Conservation (phyloP, 78 protist species). For the Bigelowiella natans region DNA sequence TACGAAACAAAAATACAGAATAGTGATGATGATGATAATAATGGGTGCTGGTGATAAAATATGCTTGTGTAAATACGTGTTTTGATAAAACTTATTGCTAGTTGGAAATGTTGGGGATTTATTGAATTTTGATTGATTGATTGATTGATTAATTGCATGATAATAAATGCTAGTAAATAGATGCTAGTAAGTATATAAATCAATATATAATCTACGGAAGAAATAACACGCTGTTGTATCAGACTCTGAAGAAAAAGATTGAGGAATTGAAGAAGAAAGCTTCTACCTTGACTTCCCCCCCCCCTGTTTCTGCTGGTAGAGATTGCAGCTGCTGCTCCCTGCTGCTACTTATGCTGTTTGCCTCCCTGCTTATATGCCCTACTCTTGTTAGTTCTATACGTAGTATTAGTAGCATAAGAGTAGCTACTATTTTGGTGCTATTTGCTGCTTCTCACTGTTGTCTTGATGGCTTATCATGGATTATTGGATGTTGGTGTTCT, state of each 20-base stretch:
- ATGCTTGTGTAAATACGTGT: neutral
- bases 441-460: too few species aligned
- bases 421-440: neutral
- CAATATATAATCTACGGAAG: neutral
- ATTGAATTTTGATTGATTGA: too few species aligned
- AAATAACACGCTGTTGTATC: neutral
- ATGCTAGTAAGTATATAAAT: too few species aligned
- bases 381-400: neutral
- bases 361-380: neutral
- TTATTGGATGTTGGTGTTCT: too few species aligned
- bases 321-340: neutral
- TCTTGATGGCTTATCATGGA: too few species aligned
- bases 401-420: neutral
- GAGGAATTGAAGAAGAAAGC: neutral
- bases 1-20: too few species aligned
- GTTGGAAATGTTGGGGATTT: too few species aligned
- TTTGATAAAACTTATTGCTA: too few species aligned
- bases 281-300: neutral
- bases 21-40: too few species aligned
- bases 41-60: too few species aligned
- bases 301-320: neutral
- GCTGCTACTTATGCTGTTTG: neutral
- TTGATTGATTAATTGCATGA: too few species aligned
- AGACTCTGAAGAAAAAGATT: neutral
- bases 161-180: too few species aligned